Percentiles rank a stretch among this genome's conserved stretches.
Conservation (phyloP, 1,139 yeast genomes). For the Geotrichum siamense region DNA sequence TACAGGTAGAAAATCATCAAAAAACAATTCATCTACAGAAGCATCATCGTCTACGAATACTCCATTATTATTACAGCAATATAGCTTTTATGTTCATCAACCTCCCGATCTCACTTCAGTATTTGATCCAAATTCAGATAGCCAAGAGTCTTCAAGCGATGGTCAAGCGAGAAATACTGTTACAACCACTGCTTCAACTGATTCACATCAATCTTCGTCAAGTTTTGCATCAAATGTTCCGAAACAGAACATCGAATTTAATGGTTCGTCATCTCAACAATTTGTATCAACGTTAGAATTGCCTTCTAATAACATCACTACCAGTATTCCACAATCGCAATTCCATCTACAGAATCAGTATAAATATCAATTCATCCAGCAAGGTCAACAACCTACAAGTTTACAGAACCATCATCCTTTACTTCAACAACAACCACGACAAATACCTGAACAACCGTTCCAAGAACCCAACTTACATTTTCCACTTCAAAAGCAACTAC, state of each 20-base stretch:
- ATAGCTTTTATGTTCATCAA: slow-evolving; percentile 7
- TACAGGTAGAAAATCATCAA: slow-evolving; percentile 13
- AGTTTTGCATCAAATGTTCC: neutral
- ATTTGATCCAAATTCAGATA: slow-evolving; percentile 4
- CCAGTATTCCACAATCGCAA: neutral
- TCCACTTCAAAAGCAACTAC: neutral
- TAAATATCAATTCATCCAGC: neutral
- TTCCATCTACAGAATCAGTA: neutral
- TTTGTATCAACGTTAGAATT: too few relatives aligned
- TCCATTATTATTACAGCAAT: slow-evolving; percentile 5
- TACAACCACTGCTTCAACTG: neutral
- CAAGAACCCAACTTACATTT: too few relatives aligned
- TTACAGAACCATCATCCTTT: neutral
- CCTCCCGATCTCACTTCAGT: slow-evolving; percentile 9
- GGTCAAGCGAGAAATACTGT: neutral
- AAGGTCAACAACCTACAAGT: neutral
- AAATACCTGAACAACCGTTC: neutral
- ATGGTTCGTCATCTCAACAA: neutral
- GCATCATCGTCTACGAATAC: slow-evolving; percentile 8
- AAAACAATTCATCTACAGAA: slow-evolving; percentile 10
- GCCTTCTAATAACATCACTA: neutral
- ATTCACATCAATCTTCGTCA: neutral
- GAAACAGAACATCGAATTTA: neutral
- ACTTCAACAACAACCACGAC: neutral
- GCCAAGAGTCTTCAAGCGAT: neutral